Base-by-base conservation (phyloP, 768 basidiomycete species). In the Podaxis mareebaensis region DNA sequence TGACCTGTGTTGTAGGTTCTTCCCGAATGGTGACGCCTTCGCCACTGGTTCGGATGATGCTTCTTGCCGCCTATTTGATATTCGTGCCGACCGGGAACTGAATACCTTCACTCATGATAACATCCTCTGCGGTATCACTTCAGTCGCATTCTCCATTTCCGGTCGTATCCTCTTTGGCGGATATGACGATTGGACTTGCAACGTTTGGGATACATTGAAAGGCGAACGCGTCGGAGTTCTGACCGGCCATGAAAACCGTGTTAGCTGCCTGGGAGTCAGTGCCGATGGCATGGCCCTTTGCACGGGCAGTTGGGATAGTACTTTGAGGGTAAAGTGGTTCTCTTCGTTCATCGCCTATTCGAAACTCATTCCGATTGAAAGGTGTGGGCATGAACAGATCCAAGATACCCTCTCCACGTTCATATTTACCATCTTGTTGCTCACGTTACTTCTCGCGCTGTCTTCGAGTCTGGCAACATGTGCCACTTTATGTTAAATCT, bases 151-250 rank as follows among this genome's bases (percentile, higher is more conserved):
- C 82, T 99, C 96, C 3, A 93, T 94, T 68, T 98, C 96, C 28
- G 96, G 96, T 40, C 92, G 96, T 64, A 93, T 99, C 69, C 83
- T 99, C 42, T 99, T 99, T 68, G 96, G 97, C 67, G 96, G 96
- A 46, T 99, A 99, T 74, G 96, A 99, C 76, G 96, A 99, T 74
- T 99, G 97, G 93, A 99, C 97, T 68, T 96, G 95, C 82, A 99
- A 99, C 73, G 96, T 99, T 57, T 99, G 96, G 96, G 96, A 99
- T 74, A 98, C 96, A 30, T 83, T 99, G 71, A 97, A 96, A 77
- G 97, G 97, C 60, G 96, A 99, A 76, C 92, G 96, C 61, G 95
- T 99, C 44, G 96, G 96, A 62, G 97, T 99, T 58, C 78, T 99
- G 65, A 94, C 95, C 40, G 96, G 97, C 17, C 96, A 99, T 71